phyloP scores from a whole-genome alignment of 1,139 yeast species.

The Pichia sp. region DNA sequence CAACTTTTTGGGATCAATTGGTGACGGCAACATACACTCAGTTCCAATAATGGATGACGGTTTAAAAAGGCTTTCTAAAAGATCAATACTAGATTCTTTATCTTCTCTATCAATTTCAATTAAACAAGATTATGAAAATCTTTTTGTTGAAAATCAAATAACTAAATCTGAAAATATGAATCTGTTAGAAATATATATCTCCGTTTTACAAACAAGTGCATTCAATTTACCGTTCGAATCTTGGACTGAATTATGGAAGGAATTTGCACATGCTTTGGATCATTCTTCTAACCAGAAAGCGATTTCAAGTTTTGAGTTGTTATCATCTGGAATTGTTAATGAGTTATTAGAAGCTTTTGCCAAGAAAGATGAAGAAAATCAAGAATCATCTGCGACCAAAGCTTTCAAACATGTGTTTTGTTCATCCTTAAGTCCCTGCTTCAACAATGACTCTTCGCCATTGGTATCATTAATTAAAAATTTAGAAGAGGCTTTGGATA shows the following conservation, averaged over 20 bases:
- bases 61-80: background rate
- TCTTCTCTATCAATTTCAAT: constrained; percentile 13
- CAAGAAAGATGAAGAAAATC: constrained; percentile 19
- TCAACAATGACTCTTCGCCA: constrained; percentile 29
- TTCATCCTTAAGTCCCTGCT: constrained; percentile 21
- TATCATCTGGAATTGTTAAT: constrained; percentile 60
- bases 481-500: constrained; percentile 67
- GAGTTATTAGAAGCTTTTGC: constrained; percentile 40
- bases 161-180: constrained; percentile 26
- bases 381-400: constrained; percentile 26
- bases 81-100: constrained; percentile 11
- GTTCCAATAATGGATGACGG: constrained; percentile 7
- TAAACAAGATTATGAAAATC: constrained; percentile 17
- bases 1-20: background rate
- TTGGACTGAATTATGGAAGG: constrained; percentile 46
- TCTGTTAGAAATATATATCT: constrained; percentile 28
- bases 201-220: constrained; percentile 19
- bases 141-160: constrained; percentile 16
- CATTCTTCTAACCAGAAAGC: constrained; percentile 27
- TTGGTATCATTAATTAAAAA: constrained; percentile 44
- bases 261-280: constrained; percentile 32
- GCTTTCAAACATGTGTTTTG: constrained; percentile 47
- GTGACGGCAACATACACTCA: no score
- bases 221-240: constrained; percentile 8
- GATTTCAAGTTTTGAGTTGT: constrained; percentile 71